Evolutionary conservation across 306 rosid genomes (phyloP).

Genomic region (Lathyrus oleraceus): DNA sequence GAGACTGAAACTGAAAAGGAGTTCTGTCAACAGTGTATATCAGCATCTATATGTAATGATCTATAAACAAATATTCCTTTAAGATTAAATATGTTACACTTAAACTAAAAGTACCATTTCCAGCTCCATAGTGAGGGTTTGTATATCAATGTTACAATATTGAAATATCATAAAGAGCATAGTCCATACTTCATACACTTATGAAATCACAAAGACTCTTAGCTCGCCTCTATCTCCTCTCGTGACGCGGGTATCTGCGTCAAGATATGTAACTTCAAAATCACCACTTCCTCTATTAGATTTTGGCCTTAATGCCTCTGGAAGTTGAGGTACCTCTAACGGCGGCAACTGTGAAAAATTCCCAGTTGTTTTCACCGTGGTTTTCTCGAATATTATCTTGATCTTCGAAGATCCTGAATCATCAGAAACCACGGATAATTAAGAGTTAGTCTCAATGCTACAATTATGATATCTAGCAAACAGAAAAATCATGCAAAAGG

Average conservation of each 20-base stretch:
- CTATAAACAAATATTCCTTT: conserved; percentile 34
- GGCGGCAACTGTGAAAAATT: conserved; percentile 86
- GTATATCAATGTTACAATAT: conserved; percentile 29
- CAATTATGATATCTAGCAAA: conserved; percentile 9
- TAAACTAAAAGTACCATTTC: conserved; percentile 6
- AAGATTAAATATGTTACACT: conserved; percentile 31
- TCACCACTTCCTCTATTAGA: conserved; percentile 76
- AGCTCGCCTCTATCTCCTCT: conserved; percentile 93
- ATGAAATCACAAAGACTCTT: conserved; percentile 85
- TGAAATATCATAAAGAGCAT: background rate
- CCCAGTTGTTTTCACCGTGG: conserved; percentile 79
- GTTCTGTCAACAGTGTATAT: conserved; percentile 3
- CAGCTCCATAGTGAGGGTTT: conserved; percentile 21
- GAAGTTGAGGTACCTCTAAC: conserved; percentile 74
- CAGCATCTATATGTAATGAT: background rate
- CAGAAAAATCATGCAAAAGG: conserved; percentile 9
- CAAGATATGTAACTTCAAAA: conserved; percentile 86
- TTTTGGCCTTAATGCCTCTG: conserved; percentile 74
- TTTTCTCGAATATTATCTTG: conserved; percentile 75
- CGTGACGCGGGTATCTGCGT: conserved; percentile 66
- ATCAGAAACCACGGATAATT: conserved; percentile 4
- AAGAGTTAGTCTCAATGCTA: conserved; percentile 13
- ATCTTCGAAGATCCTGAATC: conserved; percentile 67
- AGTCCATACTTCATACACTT: conserved; percentile 28
- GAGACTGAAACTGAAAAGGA: conserved; percentile 7